phyloP scores from a whole-genome alignment of 108 stramenopile species.

The Cyclotella baltica region DNA sequence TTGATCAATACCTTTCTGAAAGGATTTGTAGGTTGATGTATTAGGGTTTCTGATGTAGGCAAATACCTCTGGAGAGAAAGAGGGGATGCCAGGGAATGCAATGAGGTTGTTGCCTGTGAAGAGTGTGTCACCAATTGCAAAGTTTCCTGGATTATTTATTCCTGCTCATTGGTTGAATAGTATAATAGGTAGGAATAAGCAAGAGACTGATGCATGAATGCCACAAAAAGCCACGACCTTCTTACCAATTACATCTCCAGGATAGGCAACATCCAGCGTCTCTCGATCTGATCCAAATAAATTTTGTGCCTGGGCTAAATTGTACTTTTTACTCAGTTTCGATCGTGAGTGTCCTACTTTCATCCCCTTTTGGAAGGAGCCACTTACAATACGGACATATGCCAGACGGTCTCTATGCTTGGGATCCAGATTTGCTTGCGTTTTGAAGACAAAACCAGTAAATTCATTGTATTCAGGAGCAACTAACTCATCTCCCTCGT shows the following conservation, averaged over 20 bases:
- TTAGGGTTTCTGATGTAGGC: constrained; percentile 92
- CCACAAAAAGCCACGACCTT: too few species aligned
- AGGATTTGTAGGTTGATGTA: constrained; percentile 92
- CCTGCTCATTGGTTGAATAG: too few species aligned
- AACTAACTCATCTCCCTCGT: constrained; percentile 60
- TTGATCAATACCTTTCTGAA: constrained; percentile 92
- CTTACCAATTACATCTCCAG: constrained; percentile 97
- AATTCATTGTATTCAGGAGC: constrained; percentile 87
- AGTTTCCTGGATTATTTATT: constrained; percentile 95
- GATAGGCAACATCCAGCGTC: constrained; percentile 90
- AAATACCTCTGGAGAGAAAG: constrained; percentile 95
- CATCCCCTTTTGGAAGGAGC: constrained; percentile 94
- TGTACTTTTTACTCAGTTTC: constrained; percentile 86
- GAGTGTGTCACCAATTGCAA: constrained; percentile 90
- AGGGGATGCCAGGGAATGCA: constrained; percentile 93
- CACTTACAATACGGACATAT: constrained; percentile 91
- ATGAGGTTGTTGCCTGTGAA: constrained; percentile 78
- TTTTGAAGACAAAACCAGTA: constrained; percentile 96
- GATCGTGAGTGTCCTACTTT: constrained; percentile 89
- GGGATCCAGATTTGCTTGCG: constrained; percentile 97
- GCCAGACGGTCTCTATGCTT: constrained; percentile 96
- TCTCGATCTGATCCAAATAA: constrained; percentile 93
- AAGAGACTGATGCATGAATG: too few species aligned
- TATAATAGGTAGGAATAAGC: too few species aligned
- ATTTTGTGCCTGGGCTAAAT: constrained; percentile 93